Conservation (phyloP, 75 land plant genomes). For the Picea sitchensis region DNA sequence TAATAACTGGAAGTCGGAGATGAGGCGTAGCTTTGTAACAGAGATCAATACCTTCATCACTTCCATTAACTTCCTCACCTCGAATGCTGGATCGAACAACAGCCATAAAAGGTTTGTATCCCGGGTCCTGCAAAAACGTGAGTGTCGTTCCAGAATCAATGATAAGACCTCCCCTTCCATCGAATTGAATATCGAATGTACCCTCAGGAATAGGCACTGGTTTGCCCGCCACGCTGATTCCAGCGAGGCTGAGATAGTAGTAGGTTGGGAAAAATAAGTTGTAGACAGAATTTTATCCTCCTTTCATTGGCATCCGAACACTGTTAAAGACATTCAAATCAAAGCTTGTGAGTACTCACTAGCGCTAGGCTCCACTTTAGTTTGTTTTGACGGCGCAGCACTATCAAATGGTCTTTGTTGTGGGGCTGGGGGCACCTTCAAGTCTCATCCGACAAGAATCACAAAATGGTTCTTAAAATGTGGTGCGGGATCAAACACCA, state of each 20-base stretch:
- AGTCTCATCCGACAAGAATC: too few species aligned
- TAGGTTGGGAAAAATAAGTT: slow-evolving; percentile 4
- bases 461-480: too few species aligned
- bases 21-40: not conserved
- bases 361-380: too few species aligned
- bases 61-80: not conserved
- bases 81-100: not conserved
- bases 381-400: too few species aligned
- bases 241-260: slow-evolving; percentile 11
- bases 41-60: not conserved
- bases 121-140: slow-evolving; percentile 8
- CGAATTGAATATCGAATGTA: slow-evolving; percentile 4
- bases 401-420: too few species aligned
- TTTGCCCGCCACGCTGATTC: slow-evolving; percentile 6
- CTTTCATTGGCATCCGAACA: too few species aligned
- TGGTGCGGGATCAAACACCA: too few species aligned
- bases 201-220: not conserved
- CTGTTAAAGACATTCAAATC: too few species aligned
- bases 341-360: too few species aligned
- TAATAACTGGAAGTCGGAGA: not conserved
- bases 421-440: too few species aligned
- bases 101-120: not conserved
- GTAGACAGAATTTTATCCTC: too few species aligned
- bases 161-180: slow-evolving; percentile 16
- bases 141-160: slow-evolving; percentile 22